Evolutionary conservation across 441 rosid genomes (phyloP), one percentile per base, ranked within the genome.

Genomic region (Manihot esculenta): DNA sequence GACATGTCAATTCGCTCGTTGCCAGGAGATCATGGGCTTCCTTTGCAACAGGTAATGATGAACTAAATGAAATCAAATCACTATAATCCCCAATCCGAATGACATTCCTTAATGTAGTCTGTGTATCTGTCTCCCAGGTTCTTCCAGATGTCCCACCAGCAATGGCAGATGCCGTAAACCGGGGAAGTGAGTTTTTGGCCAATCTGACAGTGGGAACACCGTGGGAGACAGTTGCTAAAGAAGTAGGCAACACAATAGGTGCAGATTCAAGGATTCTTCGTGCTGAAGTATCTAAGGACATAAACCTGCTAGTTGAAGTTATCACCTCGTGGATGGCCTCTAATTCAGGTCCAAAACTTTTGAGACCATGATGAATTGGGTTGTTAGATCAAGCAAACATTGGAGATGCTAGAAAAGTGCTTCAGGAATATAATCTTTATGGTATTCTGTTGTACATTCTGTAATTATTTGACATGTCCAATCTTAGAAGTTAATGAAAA

Each of bases 21-120:
- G 75, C 89, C 97, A 0, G 99, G 99, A 78, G 97, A 90, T 84
- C 99, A 94, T 7, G 93, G 94, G 58, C 97, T 94, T 77, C 99
- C 97, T 66, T 75, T 92, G 58, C 97, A 89, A 67, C 97, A 94
- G 95, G 99, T 94, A 88, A 66, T 54, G 60, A 54, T 78, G 26
- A 70, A 33, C 54, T 47, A 47, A 12, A 45, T 4, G 2, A 0
- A 17, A 6, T 42, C 2, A 33, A n/a, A n/a, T n/a, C n/a, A n/a
- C 11, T 0, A n/a, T 41, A 57, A 30, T 38, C 11, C 11, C 1
- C 33, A 1, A 18, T 24, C 1, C 14, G 33, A 30, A 30, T 56
- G 13, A 2, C 27, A 14, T 33, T n/a, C n/a, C n/a, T n/a, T n/a
- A n/a, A n/a, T n/a, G n/a, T n/a, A n/a, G n/a, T n/a, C 48, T 21